These are phyloP conservation scores for Starmera amethionina DNA, from an alignment of 805 yeast genomes.

Conservation along the genomic window DNA sequence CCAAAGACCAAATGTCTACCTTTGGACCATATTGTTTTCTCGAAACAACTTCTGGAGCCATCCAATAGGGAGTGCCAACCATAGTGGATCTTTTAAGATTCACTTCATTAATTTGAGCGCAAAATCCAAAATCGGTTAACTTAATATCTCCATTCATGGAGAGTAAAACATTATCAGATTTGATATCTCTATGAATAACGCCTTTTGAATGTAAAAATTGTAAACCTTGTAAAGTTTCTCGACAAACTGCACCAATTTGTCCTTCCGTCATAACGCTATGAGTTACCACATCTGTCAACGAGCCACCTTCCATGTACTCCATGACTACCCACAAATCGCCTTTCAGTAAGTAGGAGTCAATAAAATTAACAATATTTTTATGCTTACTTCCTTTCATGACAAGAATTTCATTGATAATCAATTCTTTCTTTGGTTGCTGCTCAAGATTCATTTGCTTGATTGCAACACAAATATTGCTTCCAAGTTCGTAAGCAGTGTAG, in stretches of 20 bases:
- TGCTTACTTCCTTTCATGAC: conserved; percentile 93
- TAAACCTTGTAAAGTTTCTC: conserved; percentile 83
- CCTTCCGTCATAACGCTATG: conserved; percentile 83
- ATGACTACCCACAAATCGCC: conserved; percentile 93
- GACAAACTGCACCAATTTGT: conserved; percentile 90
- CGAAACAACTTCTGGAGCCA: conserved; percentile 98
- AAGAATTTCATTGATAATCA: conserved; percentile 87
- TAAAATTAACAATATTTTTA: conserved; percentile 86
- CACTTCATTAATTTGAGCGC: conserved; percentile 83
- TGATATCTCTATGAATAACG: conserved; percentile 92
- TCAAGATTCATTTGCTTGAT: conserved; percentile 94
- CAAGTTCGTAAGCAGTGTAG: conserved; percentile 68
- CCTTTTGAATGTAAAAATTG: conserved; percentile 85
- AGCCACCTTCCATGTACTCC: conserved; percentile 99
- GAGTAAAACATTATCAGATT: conserved; percentile 84
- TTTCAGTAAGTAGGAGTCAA: conserved; percentile 70
- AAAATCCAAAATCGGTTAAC: conserved; percentile 92
- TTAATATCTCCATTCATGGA: conserved; percentile 83
- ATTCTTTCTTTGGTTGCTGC: conserved; percentile 90
- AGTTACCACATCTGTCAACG: conserved; percentile 90
- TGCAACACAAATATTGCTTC: conserved; percentile 61
- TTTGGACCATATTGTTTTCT: conserved; percentile 94
- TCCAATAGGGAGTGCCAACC: conserved; percentile 99
- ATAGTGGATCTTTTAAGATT: conserved; percentile 88
- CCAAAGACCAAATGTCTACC: conserved; percentile 96